phyloP scores from a whole-genome alignment of 2,329 filamentous ascomycete species.

The Pseudogymnoascus pannorum region DNA sequence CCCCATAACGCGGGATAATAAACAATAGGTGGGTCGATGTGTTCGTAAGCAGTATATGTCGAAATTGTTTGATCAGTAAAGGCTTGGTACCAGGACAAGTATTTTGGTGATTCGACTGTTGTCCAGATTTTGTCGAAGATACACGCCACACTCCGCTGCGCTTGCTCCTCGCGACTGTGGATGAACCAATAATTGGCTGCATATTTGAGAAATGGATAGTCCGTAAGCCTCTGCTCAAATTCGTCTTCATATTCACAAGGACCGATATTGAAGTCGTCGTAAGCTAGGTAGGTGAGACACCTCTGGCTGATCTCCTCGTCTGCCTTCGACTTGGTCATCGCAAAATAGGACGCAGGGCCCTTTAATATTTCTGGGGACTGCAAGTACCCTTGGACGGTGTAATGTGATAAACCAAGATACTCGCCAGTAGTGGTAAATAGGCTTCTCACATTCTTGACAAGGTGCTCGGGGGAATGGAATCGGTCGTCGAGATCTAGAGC shows the following conservation, averaged over 20 bases:
- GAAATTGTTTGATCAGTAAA: neutral
- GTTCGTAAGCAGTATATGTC: neutral
- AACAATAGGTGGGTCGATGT: neutral
- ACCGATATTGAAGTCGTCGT: neutral
- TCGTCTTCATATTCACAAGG: neutral
- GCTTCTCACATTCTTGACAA: slow-evolving; percentile 22
- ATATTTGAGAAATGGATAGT: neutral
- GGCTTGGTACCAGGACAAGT: neutral
- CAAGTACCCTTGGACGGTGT: slow-evolving; percentile 5
- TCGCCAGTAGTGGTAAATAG: neutral
- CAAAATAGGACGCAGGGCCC: neutral
- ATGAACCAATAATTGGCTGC: neutral
- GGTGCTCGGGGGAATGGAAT: neutral
- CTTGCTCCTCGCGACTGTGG: neutral
- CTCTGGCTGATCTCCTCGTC: neutral
- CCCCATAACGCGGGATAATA: neutral
- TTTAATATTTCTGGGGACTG: neutral
- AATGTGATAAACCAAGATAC: slow-evolving; percentile 29
- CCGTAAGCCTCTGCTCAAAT: neutral
- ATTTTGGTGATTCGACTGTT: neutral
- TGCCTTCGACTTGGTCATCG: neutral
- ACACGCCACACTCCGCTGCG: neutral
- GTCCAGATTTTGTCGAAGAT: neutral
- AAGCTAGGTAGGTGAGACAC: neutral
- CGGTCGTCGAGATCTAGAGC: slow-evolving; percentile 11